These are phyloP conservation scores for Monilinia polystroma DNA, from an alignment of 2,329 filamentous ascomycete species.

Conservation along the genomic window DNA sequence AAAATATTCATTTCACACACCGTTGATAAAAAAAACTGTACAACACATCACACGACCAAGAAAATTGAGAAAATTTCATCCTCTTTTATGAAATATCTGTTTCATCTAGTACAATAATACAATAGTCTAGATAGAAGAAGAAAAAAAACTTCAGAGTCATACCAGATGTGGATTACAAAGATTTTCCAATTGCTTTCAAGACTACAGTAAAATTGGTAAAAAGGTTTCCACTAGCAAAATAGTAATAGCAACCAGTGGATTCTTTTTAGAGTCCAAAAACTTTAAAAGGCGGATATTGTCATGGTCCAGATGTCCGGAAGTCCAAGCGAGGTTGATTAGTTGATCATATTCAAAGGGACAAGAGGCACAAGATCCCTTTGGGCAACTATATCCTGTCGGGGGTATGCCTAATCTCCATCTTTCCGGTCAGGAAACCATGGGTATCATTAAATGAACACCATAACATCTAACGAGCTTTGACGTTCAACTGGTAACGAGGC, in stretches of 20 bases:
- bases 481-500: slow-evolving; percentile 16
- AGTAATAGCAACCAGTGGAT: slow-evolving; percentile 3
- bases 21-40: not conserved
- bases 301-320: slow-evolving; percentile 18
- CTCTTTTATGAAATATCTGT: not conserved
- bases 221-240: not conserved
- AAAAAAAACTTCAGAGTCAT: slow-evolving; percentile 15
- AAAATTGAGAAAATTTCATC: not conserved
- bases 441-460: not conserved
- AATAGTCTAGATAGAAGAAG: too few species aligned
- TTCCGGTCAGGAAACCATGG: not conserved
- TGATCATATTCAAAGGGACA: not conserved
- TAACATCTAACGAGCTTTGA: not conserved
- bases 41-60: slow-evolving; percentile 8
- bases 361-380: not conserved
- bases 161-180: slow-evolving; percentile 8
- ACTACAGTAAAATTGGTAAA: too few species aligned
- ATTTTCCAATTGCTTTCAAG: not conserved
- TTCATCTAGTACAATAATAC: not conserved
- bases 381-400: not conserved
- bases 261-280: not conserved
- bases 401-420: slow-evolving; percentile 15
- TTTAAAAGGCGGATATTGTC: slow-evolving; percentile 11
- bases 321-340: not conserved
- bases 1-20: not conserved